Evolutionary conservation across 352 stramenopile genomes (phyloP), one percentile per base, ranked within the genome.

Genomic region (Phytophthora palmivora): DNA sequence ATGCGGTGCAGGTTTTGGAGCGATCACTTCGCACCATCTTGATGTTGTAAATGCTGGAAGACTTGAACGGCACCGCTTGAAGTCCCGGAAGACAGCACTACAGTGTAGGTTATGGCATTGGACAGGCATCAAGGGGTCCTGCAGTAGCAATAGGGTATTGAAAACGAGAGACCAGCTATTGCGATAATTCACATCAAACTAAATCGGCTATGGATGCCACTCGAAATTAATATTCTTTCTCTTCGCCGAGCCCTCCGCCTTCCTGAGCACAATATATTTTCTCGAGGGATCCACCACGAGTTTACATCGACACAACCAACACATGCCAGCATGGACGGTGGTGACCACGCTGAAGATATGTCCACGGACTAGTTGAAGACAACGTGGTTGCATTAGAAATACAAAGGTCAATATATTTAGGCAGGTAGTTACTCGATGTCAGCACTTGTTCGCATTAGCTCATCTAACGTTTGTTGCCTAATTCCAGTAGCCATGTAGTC

Each of bases 181-280:
- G n/a, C n/a, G n/a, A n/a, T n/a, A n/a, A n/a, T n/a, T n/a, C n/a
- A n/a, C n/a, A n/a, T n/a, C n/a, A n/a, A n/a, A n/a, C n/a, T n/a
- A n/a, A 63, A 54, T 21, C 34, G 56, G 9, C 2, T 57, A 24
- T 64, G 36, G 37, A 45, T 64, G 26, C 46, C 38, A 30, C 8
- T 64, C 1, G 45, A 48, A 45, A 38, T 57, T 2, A 30, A 57
- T 22, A 33, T 54, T 7, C 6, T 37, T 12, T 51, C 28, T 3
- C 39, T 59, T 11, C 39, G 51, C 18, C 18, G 39, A 28, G 28
- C 38, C 9, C 22, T 59, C 14, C 16, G 51, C 2, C 30, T 59
- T 21, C 55, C 36, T 1, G 26, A 63, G 6, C 55, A 56, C 36
- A 24, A 52, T 21, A 52, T 52, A n/a, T 59, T 59, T n/a, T 19